Base-by-base conservation (phyloP, 768 basidiomycete species). In the Tylopilus sp. region DNA sequence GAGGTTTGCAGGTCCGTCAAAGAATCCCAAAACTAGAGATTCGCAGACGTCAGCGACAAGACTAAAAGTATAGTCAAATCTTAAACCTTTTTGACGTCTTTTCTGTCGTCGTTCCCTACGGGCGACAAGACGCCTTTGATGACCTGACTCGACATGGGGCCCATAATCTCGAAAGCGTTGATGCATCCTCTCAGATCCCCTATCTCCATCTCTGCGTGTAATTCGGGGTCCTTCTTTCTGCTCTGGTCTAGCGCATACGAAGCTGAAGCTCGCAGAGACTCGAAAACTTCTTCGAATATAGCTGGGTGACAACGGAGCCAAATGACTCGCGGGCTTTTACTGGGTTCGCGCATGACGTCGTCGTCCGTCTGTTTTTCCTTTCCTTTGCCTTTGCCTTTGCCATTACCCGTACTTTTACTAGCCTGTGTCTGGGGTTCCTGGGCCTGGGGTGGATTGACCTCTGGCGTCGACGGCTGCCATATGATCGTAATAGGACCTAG, bases 151-250 rank as follows among this genome's bases (percentile, higher is more conserved):
- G 89, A 78, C 64, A 84, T 88, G 4, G 91, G 91, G 3, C 96
- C 96, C 76, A 89, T 87, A 30, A 98, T 81, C 67, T 98, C 95
- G 60, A 96, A 96, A 6, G 84, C 77, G 55, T 89, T 89, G 38
- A 92, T 60, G 45, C 84, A 80, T 2, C 82, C 83, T 50, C 86
- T 74, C 44, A 94, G 67, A 65, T 95, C 89, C 8, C 78, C 75
- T 16, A 95, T 76, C 58, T 90, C 84, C 11, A 93, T 69, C 21
- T 77, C 73, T 13, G 59, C 65, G 5, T 57, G 45, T 22, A 56
- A 53, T 3, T 59, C 57, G 12, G 61, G 56, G 24, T 65, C 48
- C 13, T 55, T 61, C 46, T 60, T 56, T 49, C 62, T 71, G 24
- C 65, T 65, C 17, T 64, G 64, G 26, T 79, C 76, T 12, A 88